Base-by-base conservation (phyloP, 2,329 filamentous ascomycete species). In the Aspergillus awamori region DNA sequence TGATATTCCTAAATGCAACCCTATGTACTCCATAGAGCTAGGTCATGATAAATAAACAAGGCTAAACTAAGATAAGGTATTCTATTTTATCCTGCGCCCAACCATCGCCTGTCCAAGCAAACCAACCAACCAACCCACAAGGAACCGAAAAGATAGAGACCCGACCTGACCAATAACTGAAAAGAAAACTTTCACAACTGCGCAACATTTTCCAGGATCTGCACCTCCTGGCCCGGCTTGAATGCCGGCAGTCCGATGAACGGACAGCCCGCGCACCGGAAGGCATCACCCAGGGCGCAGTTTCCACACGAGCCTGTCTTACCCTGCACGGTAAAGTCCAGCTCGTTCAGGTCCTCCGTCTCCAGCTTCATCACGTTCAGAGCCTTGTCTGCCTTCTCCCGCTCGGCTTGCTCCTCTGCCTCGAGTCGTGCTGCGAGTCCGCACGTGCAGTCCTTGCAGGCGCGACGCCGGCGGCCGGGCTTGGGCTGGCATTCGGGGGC, bases 381-480 rank as follows among this genome's bases (percentile, higher is more conserved):
- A 2, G 80, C 80, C 51, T 81, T 80, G 71, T 92, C 89, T 33
- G 90, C 90, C 22, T 83, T 80, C 7, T 81, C 79, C 59, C 92
- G 85, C 71, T 87, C 88, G 7, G 83, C 84, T 47, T 82, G 83
- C 77, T 98, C 95, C 81, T 98, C 92, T n/a, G 89, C 89, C 69
- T 92, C 90, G 54, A 98, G 79, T 63, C 89, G 87, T 75, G 95
- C 87, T 24, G 93, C 92, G 26, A 99, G 87, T 54, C 95, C 95
- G 74, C 95, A 99, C 8, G 91, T 94, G 82, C 95, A 99, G 81
- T 99, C 95, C 80, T 99, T 98, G 84, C 95, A 99, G 60, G 95
- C 93, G 64, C 93, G 89, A 58, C 94, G 89, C 69, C 94, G 96
- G 61, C 91, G 68, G 24, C 70, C 92, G 48, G 89, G 84, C 79